A percentile compares a stretch with the other conserved stretches of the same genome.
phyloP scores from a whole-genome alignment of 2,329 filamentous ascomycete species.

The Colletotrichum euphorbiae region DNA sequence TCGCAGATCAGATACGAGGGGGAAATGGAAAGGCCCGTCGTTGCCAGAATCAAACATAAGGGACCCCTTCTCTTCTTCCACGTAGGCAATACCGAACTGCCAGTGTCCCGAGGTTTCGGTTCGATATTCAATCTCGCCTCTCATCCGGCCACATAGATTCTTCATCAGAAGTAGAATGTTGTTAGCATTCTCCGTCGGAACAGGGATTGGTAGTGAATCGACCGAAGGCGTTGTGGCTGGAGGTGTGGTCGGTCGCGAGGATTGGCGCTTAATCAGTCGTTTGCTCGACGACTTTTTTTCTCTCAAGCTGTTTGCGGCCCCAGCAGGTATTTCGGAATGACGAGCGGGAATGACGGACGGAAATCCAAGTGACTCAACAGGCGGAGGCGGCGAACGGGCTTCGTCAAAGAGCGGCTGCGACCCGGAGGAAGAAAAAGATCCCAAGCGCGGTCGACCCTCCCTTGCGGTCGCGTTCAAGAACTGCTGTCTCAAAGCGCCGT shows the following conservation, averaged over 20 bases:
- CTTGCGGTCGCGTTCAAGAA: conserved; percentile 49
- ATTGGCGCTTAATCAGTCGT: conserved; percentile 66
- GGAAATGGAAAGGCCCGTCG: conserved; percentile 71
- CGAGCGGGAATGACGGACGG: conserved; percentile 54
- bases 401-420: conserved; percentile 66
- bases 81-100: conserved; percentile 79
- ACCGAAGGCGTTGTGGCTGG: conserved; percentile 65
- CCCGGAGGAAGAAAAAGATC: conserved; percentile 75
- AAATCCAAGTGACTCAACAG: conserved; percentile 57
- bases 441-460: conserved; percentile 72
- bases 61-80: conserved; percentile 80
- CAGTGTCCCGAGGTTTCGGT: conserved; percentile 71
- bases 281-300: conserved; percentile 62
- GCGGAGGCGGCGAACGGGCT: conserved; percentile 54
- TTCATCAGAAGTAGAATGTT: conserved; percentile 82
- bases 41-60: conserved; percentile 81
- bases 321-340: conserved; percentile 38
- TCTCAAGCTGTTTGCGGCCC: conserved; percentile 48
- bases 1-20: conserved; percentile 78
- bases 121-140: conserved; percentile 80
- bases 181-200: conserved; percentile 75
- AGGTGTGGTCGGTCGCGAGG: conserved; percentile 70
- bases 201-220: conserved; percentile 69
- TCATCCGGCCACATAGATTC: conserved; percentile 81
- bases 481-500: conserved; percentile 64